Base-by-base conservation (phyloP, 257 asterid species). In the Fraxinus cuspidata region DNA sequence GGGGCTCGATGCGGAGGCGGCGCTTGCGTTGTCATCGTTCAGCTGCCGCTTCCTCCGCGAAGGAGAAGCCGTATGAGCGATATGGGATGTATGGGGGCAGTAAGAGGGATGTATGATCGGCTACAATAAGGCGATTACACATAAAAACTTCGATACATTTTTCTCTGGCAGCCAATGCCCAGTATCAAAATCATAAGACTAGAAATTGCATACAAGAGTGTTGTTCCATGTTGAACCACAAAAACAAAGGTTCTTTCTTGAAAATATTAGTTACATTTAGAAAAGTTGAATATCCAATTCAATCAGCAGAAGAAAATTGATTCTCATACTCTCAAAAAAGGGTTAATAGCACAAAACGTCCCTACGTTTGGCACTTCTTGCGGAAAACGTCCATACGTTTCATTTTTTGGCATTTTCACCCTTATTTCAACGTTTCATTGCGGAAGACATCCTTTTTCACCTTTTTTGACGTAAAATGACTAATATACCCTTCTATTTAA, bases 21-120 rank as follows among this genome's bases (percentile, higher is more conserved):
- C 99, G 90, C 91, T 94, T 94, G 25, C 94, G 80, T 40, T 91
- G 94, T 66, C 99, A 95, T 76, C 97, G 96, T 42, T 92, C 93
- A 0, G 99, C 96, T 0, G 97, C 96, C 19, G 98, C 99, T 74
- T 92, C 97, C 80, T 94, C 99, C 0, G 98, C 97, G 2, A 94
- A 88, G 37, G 91, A 81, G 84, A 91, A 92, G 21, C 97, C 92
- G 38, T 75, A 86, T 2, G 95, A 86, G 42, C 88, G 83, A 34
- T 19, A 21, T 34, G 74, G 74, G 19, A 15, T 8, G 7, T 29
- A 69, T 1, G 31, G 13, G 13, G 13, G 27, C 21, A 28, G 15
- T 16, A 7, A 53, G 53, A 7, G 74, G 53, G 35, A 80, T 73
- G 40, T n/a, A n/a, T n/a, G n/a, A n/a, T n/a, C n/a, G n/a, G n/a